Evolutionary conservation across 2,329 filamentous ascomycete genomes (phyloP).

Genomic region (Coleophoma cylindrospora): DNA sequence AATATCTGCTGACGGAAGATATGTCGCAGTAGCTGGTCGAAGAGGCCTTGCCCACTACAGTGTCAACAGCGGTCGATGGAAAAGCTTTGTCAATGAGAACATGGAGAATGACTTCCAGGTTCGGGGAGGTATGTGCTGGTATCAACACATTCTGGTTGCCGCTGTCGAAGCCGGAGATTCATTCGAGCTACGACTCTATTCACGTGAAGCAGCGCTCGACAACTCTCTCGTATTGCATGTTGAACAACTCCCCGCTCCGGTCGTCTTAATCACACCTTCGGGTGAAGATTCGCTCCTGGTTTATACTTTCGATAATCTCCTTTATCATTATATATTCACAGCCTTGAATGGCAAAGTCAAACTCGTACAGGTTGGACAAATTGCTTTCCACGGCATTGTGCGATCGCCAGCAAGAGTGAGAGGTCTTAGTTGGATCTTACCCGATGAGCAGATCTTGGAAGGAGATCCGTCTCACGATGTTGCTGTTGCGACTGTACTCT

Average conservation of each 20-base stretch:
- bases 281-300: conserved; percentile 93
- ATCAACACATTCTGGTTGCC: conserved; percentile 89
- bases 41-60: conserved; percentile 94
- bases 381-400: conserved; percentile 94
- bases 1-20: conserved; percentile 87
- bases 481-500: conserved; percentile 84
- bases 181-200: conserved; percentile 88
- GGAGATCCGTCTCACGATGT: conserved; percentile 96
- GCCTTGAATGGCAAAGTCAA: conserved; percentile 63
- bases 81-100: conserved; percentile 77
- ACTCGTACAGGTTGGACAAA: conserved; percentile 92
- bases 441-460: conserved; percentile 80
- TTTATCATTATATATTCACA: conserved; percentile 92
- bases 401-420: conserved; percentile 87
- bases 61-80: conserved; percentile 90
- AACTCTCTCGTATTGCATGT: conserved; percentile 67
- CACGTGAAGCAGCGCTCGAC: conserved; percentile 76
- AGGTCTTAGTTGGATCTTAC: conserved; percentile 91
- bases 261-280: conserved; percentile 84
- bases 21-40: conserved; percentile 91
- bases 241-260: conserved; percentile 74
- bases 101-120: conserved; percentile 90
- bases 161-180: conserved; percentile 82
- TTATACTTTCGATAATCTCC: conserved; percentile 93
- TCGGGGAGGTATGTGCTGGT: conserved; percentile 97